These are phyloP conservation scores for Trichoderma sp. DNA, from an alignment of 2,329 filamentous ascomycete species.

Conservation along the genomic window DNA sequence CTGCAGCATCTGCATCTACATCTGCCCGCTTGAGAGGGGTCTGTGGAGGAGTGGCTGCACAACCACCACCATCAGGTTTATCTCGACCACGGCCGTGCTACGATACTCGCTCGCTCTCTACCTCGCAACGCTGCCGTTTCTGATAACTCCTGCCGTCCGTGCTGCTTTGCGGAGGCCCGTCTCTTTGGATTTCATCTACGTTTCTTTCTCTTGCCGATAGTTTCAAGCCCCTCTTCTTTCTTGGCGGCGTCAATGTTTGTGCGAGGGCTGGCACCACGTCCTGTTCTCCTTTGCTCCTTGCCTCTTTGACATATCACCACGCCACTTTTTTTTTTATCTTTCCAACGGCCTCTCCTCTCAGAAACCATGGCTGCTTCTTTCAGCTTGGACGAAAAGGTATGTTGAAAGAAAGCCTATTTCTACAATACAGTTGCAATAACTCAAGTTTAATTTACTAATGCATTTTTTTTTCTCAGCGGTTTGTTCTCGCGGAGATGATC, in stretches of 20 bases:
- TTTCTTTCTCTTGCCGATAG: neutral
- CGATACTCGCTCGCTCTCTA: slow-evolving; percentile 10
- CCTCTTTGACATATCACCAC: slow-evolving; percentile 11
- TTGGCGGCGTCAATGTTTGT: slow-evolving; percentile 22
- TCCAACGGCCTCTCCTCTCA: neutral
- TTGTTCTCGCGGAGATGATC: slow-evolving; percentile 61
- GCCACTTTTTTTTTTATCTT: neutral
- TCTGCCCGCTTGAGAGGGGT: slow-evolving; percentile 22
- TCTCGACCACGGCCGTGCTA: slow-evolving; percentile 22
- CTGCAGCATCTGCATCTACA: slow-evolving; percentile 24
- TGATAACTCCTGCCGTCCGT: neutral
- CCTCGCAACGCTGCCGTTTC: slow-evolving; percentile 1
- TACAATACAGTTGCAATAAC: neutral
- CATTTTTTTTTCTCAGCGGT: slow-evolving; percentile 48
- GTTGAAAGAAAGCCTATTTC: neutral
- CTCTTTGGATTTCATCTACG: neutral
- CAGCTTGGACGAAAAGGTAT: slow-evolving; percentile 29
- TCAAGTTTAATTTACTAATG: neutral
- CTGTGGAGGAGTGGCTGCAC: slow-evolving; percentile 23
- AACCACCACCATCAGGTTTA: slow-evolving; percentile 25
- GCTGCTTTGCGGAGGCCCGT: neutral
- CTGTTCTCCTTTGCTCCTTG: slow-evolving; percentile 4
- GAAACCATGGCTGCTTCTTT: slow-evolving; percentile 26
- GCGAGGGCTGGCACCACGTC: slow-evolving; percentile 12
- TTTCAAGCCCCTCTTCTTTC: neutral